Evolutionary conservation across 2,329 filamentous ascomycete species (phyloP).

Genomic region (Magnaporthales sp.): DNA sequence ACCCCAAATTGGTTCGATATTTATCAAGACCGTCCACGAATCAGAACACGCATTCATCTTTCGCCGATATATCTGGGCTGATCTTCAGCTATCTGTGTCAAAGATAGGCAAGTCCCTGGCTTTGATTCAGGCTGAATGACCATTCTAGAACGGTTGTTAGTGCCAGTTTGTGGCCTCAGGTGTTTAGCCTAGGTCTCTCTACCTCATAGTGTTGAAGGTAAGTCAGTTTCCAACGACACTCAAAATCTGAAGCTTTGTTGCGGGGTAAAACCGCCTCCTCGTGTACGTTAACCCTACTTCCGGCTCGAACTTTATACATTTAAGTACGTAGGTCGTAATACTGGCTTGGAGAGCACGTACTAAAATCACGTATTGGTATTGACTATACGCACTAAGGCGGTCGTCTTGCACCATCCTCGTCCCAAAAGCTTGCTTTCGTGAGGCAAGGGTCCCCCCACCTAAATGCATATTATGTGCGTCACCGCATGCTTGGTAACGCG

Average conservation of each 20-base stretch:
- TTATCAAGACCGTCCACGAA: neutral
- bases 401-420: conserved; percentile 1
- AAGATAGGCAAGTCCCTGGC: too few species aligned
- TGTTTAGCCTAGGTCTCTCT: too few species aligned
- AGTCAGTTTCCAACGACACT: neutral
- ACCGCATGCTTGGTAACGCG: neutral
- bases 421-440: neutral
- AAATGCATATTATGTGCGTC: neutral
- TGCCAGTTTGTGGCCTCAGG: too few species aligned
- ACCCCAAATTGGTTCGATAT: neutral
- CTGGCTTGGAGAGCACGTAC: neutral
- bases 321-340: neutral
- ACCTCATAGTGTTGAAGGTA: too few species aligned
- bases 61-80: neutral
- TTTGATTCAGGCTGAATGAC: too few species aligned
- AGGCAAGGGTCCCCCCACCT: neutral
- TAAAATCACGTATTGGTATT: neutral
- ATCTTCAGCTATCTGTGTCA: neutral
- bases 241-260: neutral
- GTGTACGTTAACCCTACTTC: neutral
- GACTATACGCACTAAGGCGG: neutral
- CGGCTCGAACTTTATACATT: neutral
- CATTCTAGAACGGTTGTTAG: too few species aligned
- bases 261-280: neutral
- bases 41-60: neutral